Evolutionary conservation across 768 basidiomycete genomes (phyloP).

Genomic region (Termitomyces sp.): DNA sequence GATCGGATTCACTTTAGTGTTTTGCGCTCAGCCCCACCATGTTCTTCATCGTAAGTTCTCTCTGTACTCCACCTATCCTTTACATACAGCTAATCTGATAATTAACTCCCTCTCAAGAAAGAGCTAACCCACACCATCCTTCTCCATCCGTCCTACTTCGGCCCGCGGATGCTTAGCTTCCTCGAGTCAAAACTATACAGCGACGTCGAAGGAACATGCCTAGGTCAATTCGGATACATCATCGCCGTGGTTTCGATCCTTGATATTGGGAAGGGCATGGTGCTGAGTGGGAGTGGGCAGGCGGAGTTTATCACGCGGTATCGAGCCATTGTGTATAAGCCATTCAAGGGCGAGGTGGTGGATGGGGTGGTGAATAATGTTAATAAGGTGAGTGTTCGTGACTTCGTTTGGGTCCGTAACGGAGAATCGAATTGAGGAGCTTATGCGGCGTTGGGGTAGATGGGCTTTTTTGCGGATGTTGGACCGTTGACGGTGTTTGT

Average conservation of each 20-base stretch:
- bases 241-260: slow-evolving; percentile 88
- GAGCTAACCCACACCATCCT: slow-evolving; percentile 96
- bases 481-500: slow-evolving; percentile 94
- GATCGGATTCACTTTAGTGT: too few relatives aligned
- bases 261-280: slow-evolving; percentile 90
- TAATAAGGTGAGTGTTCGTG: slow-evolving; percentile 64
- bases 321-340: slow-evolving; percentile 97
- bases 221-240: slow-evolving; percentile 92
- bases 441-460: slow-evolving; percentile 42
- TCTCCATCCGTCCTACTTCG: slow-evolving; percentile 97
- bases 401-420: not conserved
- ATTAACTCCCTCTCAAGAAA: slow-evolving; percentile 51
- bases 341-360: slow-evolving; percentile 99
- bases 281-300: slow-evolving; percentile 86
- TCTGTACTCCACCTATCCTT: not conserved
- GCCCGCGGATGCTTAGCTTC: slow-evolving; percentile 90
- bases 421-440: not conserved
- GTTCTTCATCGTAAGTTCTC: slow-evolving; percentile 53
- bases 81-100: not conserved
- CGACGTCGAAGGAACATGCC: slow-evolving; percentile 97
- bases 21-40: not conserved
- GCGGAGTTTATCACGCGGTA: slow-evolving; percentile 95
- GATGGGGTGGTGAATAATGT: slow-evolving; percentile 96
- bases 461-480: slow-evolving; percentile 98
- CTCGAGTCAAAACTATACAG: slow-evolving; percentile 90